Base-by-base conservation (phyloP, 2,329 filamentous ascomycete genomes). In the Cryphonectria parasitica region DNA sequence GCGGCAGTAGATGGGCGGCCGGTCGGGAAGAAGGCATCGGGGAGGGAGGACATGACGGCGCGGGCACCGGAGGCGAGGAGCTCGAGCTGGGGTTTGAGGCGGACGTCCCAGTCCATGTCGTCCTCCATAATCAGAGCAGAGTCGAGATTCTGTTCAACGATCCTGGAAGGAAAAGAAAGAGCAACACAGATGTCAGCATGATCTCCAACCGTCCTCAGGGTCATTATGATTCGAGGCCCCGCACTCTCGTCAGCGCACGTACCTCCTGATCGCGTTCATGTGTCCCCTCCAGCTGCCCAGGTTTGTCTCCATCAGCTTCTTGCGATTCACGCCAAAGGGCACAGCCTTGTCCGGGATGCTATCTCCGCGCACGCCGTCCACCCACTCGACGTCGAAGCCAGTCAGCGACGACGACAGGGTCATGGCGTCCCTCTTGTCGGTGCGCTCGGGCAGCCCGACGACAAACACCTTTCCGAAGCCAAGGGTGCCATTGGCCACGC, bases 351-450 rank as follows among this genome's bases (percentile, higher is more conserved):
- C 80, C 0, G 77, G 74, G 0, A 85, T 77, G 0, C 78, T 72
- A 2, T 78, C 76, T 0, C 81, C 83, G 10, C 78, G 75, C 0
- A 86, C 77, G 2, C 85, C 86, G 34, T 85, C 80, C 1, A 86
- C 75, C 75, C 83, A 88, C 0, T 82, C 81, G 36, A 88, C 75
- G 0, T 80, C 75, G 10, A 88, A 74, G 17, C 80, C 80, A 36
- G 79, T 85, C 8, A 85, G 79, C 0, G 82, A 80, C 1, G 84
- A 84, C 1, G 83, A 82, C 8, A 87, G 77, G 1, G 80, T 78
- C 75, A 88, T 82, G 2, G 82, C 79, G 77, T 88, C 85, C 60
- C 84, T 81, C 13, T 85, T 82, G 73, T 89, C 87, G 31, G 81
- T 84, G 4, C 86, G 78, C 28, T 80, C 80, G 0, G 85, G 83